These are phyloP conservation scores for Solanum etuberosum DNA, from an alignment of 257 asterid genomes.

Conservation along the genomic window DNA sequence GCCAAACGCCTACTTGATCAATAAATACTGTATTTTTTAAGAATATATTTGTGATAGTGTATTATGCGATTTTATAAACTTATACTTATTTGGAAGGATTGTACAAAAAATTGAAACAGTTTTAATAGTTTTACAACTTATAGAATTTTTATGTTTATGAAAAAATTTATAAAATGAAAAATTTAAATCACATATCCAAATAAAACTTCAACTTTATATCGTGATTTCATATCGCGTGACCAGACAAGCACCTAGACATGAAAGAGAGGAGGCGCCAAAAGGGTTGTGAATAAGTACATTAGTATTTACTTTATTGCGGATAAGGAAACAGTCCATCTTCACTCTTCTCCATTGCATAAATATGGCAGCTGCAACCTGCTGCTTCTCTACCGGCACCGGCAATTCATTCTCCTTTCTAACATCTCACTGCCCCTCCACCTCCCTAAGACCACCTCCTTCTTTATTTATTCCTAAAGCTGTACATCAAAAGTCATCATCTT, in stretches of 20 bases:
- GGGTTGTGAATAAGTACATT: neutral
- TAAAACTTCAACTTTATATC: no score
- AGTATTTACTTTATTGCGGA: neutral
- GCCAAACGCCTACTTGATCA: no score
- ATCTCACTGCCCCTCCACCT: neutral
- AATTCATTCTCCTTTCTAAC: neutral
- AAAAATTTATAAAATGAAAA: fast-evolving
- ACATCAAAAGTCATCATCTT: neutral
- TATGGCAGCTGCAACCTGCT: conserved; percentile 4
- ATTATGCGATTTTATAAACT: no score
- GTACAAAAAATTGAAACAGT: no score
- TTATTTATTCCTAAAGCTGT: neutral
- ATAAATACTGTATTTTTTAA: no score
- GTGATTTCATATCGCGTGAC: fast-evolving
- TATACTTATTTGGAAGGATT: no score
- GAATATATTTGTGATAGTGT: no score
- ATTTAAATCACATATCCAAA: no score
- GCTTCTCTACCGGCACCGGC: neutral
- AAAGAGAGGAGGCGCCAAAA: neutral
- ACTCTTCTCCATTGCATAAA: neutral
- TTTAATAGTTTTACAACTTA: no score
- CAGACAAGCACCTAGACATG: no score
- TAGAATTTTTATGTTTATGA: no score
- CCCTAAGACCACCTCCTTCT: neutral
- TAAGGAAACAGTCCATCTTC: neutral